Conservation (phyloP, 2,329 filamentous ascomycete species). For the Venturia nashicola region DNA sequence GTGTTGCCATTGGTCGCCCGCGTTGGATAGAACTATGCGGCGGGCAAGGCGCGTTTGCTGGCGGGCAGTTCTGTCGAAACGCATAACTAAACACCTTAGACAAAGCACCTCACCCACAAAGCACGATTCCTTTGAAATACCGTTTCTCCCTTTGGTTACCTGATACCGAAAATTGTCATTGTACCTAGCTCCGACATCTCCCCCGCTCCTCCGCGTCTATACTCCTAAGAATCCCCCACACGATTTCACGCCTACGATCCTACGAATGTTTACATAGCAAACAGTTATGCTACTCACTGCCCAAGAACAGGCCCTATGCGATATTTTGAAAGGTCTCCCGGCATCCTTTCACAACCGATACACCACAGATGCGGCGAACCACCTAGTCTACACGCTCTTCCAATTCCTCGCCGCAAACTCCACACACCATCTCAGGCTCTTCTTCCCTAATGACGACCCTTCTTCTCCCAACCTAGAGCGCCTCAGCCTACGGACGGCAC, state of each 20-base stretch:
- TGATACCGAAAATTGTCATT: no score
- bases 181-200: background rate
- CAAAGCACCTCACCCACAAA: no score
- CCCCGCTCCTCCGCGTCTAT: background rate
- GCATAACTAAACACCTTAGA: no score
- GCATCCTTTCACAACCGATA: conserved; percentile 63
- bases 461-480: conserved; percentile 40
- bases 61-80: no score
- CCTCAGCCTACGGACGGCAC: conserved; percentile 74
- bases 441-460: conserved; percentile 64
- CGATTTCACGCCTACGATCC: background rate
- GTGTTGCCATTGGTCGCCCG: no score
- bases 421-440: conserved; percentile 58
- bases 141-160: no score
- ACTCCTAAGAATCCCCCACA: background rate
- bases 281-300: background rate
- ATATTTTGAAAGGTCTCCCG: conserved; percentile 38
- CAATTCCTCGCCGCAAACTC: conserved; percentile 70
- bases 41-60: no score
- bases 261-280: background rate
- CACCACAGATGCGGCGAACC: conserved; percentile 53
- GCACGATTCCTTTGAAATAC: no score
- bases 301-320: conserved; percentile 11
- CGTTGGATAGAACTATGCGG: no score
- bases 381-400: conserved; percentile 72